Conservation (phyloP, 2,329 filamentous ascomycete species). For the Colletotrichum eremochloae region DNA sequence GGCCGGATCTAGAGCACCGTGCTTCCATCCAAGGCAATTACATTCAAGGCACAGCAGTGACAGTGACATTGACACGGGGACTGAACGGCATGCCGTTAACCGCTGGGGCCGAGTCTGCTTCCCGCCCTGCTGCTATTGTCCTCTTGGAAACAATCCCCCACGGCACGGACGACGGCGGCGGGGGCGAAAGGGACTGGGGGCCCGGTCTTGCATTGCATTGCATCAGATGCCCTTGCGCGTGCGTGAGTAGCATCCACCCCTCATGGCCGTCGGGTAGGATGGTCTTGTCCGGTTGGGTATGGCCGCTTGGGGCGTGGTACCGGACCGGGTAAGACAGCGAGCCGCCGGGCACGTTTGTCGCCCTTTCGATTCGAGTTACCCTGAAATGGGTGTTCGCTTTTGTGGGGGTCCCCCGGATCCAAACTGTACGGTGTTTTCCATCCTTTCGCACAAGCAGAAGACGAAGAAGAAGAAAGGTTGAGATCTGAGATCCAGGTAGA, state of each 20-base stretch:
- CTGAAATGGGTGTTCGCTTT: neutral
- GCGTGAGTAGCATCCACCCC: neutral
- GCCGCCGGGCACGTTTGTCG: neutral
- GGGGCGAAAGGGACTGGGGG: neutral
- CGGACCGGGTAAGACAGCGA: slow-evolving; percentile 8
- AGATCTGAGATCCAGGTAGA: neutral
- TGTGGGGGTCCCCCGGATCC: neutral
- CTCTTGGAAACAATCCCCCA: slow-evolving; percentile 9
- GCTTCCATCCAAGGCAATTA: neutral
- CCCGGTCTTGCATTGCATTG: slow-evolving; percentile 37
- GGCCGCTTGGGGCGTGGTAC: neutral
- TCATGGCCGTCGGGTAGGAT: neutral
- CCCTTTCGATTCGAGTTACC: slow-evolving; percentile 1
- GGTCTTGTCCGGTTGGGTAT: slow-evolving; percentile 4
- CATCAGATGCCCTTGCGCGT: slow-evolving; percentile 31
- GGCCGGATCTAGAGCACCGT: neutral
- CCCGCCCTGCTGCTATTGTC: neutral
- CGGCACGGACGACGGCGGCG: slow-evolving; percentile 3
- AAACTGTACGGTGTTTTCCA: neutral
- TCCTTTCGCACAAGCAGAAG: neutral
- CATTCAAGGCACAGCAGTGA: slow-evolving; percentile 6
- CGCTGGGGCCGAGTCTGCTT: neutral
- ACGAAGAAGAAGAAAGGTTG: neutral
- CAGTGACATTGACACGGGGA: neutral
- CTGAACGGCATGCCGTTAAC: neutral